Evolutionary conservation across 2,329 filamentous ascomycete genomes (phyloP), one percentile per base, ranked within the genome.

Genomic region (Colletotrichum plurivorum): DNA sequence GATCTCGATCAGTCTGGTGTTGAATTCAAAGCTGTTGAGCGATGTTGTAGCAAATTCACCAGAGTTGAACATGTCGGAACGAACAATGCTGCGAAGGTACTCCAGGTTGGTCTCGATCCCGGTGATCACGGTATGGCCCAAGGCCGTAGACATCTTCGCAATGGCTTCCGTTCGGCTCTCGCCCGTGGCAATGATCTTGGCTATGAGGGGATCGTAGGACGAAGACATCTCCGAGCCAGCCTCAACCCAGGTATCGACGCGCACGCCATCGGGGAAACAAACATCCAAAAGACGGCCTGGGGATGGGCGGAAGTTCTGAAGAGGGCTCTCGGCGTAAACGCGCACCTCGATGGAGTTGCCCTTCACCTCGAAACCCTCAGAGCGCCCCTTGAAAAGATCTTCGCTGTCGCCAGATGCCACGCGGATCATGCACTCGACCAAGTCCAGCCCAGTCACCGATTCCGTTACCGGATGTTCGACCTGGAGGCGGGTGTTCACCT

Each of bases 161-260:
- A 93, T 83, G 0, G 91, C 90, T 48, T 89, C 87, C 68, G 85
- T 79, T 25, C 92, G 85, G 52, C 85, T 85, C 1, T 83, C 80
- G 0, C 88, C 92, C 59, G 86, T 85, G 0, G 93, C 89, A 61
- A 94, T 94, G 71, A 94, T 82, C 75, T 94, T 94, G 1, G 92
- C 89, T 56, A 94, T 90, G 85, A 94, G 90, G 0, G 92, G 92
- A 73, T 94, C 92, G 76, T 94, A 94, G 71, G 92, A 89, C 4
- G 90, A 89, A 0, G 92, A 92, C 2, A 94, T 88, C 73, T 92
- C 87, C 66, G 93, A 91, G 6, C 92, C 92, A 36, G 87, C 82
- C 22, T 89, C 85, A 71, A 94, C 93, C 22, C 92, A 92, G 5
- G 90, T 90, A 73, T 94, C 92, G 62, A 93, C 89, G 12, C 92